Evolutionary conservation across 768 basidiomycete genomes (phyloP), one percentile per base, ranked within the genome.

Genomic region (Boletus rufocinnamomeus): DNA sequence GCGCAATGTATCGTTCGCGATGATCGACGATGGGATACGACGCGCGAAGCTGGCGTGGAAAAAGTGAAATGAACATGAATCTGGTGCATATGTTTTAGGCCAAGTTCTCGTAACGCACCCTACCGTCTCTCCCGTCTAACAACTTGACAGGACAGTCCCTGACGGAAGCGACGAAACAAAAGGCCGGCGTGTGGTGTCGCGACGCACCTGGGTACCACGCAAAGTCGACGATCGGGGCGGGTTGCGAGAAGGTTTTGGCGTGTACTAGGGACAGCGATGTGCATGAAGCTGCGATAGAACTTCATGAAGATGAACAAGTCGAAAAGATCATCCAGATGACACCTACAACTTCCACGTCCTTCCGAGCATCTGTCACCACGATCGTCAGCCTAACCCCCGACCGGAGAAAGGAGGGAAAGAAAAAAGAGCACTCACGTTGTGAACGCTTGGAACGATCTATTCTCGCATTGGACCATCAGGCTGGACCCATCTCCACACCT

Each of bases 1-100:
- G 95, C 0, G 93, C 94, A 41, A 97, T 79, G 54, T 92, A 85
- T 34, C 95, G 83, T 74, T 98, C 96, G n/a, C 89, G 79, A 66
- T 98, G 95, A 71, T 98, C 95, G 11, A 98, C 82, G 40, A 98
- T 96, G 41, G 80, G 80, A 71, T 98, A 98, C 1, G 93, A 95
- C 0, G 95, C 96, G 19, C 95, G 84, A 21, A 93, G 82, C 95
- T 97, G 37, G n/a, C 4, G 32, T 27, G 17, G 28, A 40, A 6
- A 11, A 27, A 38, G 6, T 13, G 17, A 32, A 28, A 46, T 23
- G 37, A 28, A 17, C 4, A 46, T 23, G 37, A 28, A 17, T 6
- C 37, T n/a, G 3, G 14, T 17, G 23, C 3, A 25, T 11, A 27
- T 0, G 8, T 3, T 1, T 35, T 19, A 41, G 6, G 23, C 9